Conservation (phyloP, 176 grass and related monocot species). For the Hsuehochloa calcarea region DNA sequence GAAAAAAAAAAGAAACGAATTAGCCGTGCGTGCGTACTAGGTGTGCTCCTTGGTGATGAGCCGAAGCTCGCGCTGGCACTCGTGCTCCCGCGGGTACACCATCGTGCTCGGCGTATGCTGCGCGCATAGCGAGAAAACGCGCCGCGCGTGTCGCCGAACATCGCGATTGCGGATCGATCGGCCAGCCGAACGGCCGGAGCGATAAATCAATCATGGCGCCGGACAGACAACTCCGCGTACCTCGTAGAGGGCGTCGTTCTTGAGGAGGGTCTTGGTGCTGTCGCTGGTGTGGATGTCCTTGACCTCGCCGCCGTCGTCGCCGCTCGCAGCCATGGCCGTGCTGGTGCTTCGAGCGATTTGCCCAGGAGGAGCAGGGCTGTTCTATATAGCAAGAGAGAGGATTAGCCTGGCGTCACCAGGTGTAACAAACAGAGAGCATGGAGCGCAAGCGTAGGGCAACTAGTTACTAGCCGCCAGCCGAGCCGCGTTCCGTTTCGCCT, state of each 20-base stretch:
- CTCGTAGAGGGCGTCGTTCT: slow-evolving; percentile 51
- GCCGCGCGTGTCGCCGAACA: too few relatives aligned
- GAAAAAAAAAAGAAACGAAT: background rate
- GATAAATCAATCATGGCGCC: background rate
- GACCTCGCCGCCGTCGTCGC: background rate
- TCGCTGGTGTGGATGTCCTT: slow-evolving; percentile 26
- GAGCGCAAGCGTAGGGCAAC: too few relatives aligned
- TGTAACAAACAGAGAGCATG: background rate
- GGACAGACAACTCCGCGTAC: background rate
- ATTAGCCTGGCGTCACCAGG: background rate
- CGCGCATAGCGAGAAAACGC: background rate
- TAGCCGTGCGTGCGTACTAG: slow-evolving; percentile 1
- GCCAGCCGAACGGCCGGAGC: background rate
- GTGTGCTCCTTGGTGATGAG: slow-evolving; percentile 47
- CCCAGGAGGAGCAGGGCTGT: background rate
- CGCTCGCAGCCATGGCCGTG: slow-evolving; percentile 1
- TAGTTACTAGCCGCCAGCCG: too few relatives aligned
- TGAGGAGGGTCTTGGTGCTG: slow-evolving; percentile 69
- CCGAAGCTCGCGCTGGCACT: slow-evolving; percentile 67
- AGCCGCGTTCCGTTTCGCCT: too few relatives aligned
- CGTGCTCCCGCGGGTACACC: slow-evolving; percentile 71
- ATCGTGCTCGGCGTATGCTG: slow-evolving; percentile 69
- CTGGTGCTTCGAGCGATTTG: background rate
- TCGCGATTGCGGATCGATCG: background rate
- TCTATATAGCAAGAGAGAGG: background rate